Evolutionary conservation across 176 grass and related monocot species (phyloP).

Genomic region (Pontederia crassipes): DNA sequence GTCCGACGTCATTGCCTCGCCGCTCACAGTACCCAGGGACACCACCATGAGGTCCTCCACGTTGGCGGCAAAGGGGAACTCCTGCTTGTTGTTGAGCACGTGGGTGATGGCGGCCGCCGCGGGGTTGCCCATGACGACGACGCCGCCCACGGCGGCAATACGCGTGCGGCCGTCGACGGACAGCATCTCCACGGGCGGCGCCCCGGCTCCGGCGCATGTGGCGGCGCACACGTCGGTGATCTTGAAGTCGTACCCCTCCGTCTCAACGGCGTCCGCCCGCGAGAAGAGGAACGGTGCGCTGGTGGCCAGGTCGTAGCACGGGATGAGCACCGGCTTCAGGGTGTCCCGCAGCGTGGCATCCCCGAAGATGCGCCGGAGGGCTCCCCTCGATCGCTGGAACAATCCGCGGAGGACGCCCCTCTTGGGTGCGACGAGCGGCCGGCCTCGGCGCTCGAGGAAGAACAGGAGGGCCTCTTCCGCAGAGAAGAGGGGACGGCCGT

Average conservation of each 20-base stretch:
- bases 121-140: slow-evolving; percentile 68
- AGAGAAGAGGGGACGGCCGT: slow-evolving; percentile 1
- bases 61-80: slow-evolving; percentile 54
- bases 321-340: slow-evolving; percentile 66
- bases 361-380: slow-evolving; percentile 30
- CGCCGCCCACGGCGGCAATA: slow-evolving; percentile 60
- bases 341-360: slow-evolving; percentile 69
- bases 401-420: not conserved
- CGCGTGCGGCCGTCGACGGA: slow-evolving; percentile 54
- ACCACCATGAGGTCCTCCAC: slow-evolving; percentile 77
- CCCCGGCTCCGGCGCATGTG: slow-evolving; percentile 31
- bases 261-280: slow-evolving; percentile 84
- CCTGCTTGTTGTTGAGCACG: slow-evolving; percentile 92
- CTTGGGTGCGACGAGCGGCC: not conserved
- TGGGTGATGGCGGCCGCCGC: slow-evolving; percentile 92
- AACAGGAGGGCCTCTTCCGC: slow-evolving; percentile 2
- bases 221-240: slow-evolving; percentile 83
- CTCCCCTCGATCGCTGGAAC: not conserved
- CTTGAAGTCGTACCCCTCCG: slow-evolving; percentile 72
- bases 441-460: not conserved
- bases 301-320: slow-evolving; percentile 64
- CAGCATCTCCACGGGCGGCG: slow-evolving; percentile 12
- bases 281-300: slow-evolving; percentile 85
- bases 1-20: slow-evolving; percentile 10
- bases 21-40: slow-evolving; percentile 53